Evolutionary conservation across 2,329 filamentous ascomycete species (phyloP).

Genomic region (Aspergillus sojae): DNA sequence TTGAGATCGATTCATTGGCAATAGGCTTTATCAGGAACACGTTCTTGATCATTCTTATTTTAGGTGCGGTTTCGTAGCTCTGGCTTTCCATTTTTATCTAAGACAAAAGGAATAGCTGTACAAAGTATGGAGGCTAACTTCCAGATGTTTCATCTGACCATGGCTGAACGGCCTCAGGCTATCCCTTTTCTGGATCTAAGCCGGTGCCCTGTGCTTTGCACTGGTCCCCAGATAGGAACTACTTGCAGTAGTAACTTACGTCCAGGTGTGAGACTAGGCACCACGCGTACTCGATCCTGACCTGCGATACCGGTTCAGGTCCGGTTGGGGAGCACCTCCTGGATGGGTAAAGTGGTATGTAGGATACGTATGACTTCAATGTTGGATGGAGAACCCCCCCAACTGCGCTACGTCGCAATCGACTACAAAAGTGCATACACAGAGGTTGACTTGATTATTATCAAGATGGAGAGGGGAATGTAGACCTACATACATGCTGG

Average conservation of each 20-base stretch:
- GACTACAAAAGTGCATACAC: too few relatives aligned
- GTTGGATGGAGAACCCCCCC: too few relatives aligned
- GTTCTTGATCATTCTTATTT: not conserved
- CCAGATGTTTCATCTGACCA: slow-evolving; percentile 16
- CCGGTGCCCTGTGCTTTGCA: slow-evolving; percentile 20
- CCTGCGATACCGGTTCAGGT: not conserved
- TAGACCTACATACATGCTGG: slow-evolving; percentile 10
- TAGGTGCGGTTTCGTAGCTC: not conserved
- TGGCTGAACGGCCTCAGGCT: slow-evolving; percentile 15
- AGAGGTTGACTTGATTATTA: too few relatives aligned
- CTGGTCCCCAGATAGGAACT: slow-evolving; percentile 21
- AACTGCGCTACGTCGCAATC: too few relatives aligned
- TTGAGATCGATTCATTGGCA: not conserved
- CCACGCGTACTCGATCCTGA: not conserved
- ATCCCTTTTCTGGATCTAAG: slow-evolving; percentile 21
- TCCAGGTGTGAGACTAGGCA: not conserved
- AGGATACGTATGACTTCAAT: not conserved
- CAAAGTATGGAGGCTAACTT: not conserved
- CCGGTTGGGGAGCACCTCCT: too few relatives aligned
- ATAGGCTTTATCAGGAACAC: not conserved
- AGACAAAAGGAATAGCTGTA: not conserved
- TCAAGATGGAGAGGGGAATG: too few relatives aligned
- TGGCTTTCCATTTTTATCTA: slow-evolving; percentile 8
- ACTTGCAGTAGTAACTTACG: slow-evolving; percentile 19
- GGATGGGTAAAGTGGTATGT: not conserved